phyloP scores from a whole-genome alignment of 441 rosid species.

The Capsella rubella region DNA sequence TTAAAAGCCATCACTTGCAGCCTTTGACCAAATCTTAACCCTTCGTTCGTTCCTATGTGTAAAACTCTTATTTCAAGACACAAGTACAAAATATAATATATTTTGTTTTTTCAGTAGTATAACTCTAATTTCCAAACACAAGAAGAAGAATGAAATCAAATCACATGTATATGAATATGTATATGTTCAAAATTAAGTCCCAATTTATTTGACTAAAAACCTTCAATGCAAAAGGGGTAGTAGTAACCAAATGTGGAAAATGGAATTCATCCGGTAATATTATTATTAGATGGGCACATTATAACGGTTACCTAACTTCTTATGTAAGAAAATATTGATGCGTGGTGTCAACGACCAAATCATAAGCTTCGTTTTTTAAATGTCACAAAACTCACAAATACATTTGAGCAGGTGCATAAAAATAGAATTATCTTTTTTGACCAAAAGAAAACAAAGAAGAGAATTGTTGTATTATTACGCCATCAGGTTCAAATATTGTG shows the following conservation, averaged over 20 bases:
- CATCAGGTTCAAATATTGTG: slow-evolving; percentile 10
- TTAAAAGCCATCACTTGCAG: slow-evolving; percentile 33
- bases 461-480: background rate
- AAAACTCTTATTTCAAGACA: slow-evolving; percentile 31
- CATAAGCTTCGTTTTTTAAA: background rate
- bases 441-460: background rate
- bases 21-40: slow-evolving; percentile 45
- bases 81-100: background rate
- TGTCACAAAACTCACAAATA: background rate
- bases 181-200: too few relatives aligned
- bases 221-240: background rate
- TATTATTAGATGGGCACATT: background rate
- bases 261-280: slow-evolving; percentile 9
- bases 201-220: background rate
- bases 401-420: background rate
- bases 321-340: background rate
- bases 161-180: too few relatives aligned
- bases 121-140: slow-evolving; percentile 1
- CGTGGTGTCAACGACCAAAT: background rate
- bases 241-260: slow-evolving; percentile 18
- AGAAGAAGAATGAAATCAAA: background rate
- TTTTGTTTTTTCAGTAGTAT: background rate
- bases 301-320: background rate
- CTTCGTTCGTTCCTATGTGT: slow-evolving; percentile 14
- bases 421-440: background rate